phyloP scores from a whole-genome alignment of 176 grass and related monocot species.

The Avena insularis region DNA sequence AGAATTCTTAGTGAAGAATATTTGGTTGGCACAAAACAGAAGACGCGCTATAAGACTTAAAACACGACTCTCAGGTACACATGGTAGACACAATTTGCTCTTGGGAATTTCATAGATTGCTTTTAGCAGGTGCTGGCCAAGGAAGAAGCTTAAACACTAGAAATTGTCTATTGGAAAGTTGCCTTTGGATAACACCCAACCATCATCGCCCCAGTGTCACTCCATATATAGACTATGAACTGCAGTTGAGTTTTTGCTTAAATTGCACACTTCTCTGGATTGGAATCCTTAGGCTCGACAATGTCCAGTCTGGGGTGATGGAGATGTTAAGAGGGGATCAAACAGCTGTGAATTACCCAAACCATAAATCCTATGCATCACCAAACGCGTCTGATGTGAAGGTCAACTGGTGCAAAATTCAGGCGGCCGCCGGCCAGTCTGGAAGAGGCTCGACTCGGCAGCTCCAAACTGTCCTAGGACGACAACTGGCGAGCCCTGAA shows the following conservation, averaged over 20 bases:
- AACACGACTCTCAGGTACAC: neutral
- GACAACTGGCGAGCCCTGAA: conserved; percentile 30
- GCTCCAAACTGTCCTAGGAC: neutral
- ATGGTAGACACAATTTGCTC: neutral
- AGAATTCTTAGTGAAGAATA: neutral
- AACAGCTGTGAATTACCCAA: neutral
- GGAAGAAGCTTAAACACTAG: neutral
- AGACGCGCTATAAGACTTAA: neutral
- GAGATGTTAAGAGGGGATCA: neutral
- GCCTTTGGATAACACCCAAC: neutral
- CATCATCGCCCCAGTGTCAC: neutral
- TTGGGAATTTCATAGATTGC: neutral
- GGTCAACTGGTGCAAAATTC: conserved; percentile 17
- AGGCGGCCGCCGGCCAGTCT: neutral
- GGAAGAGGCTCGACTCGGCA: neutral
- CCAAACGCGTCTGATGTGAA: neutral
- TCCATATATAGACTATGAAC: neutral
- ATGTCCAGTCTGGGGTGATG: neutral
- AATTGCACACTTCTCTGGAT: neutral
- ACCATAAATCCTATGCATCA: neutral
- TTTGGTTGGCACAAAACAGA: neutral
- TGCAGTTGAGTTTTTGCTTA: neutral
- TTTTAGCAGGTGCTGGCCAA: neutral
- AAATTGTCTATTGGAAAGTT: neutral
- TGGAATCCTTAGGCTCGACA: neutral